Percentiles rank a stretch among this genome's conserved stretches.
Evolutionary conservation across 352 stramenopile species (phyloP).

Genomic region (Discostella stelligera): DNA sequence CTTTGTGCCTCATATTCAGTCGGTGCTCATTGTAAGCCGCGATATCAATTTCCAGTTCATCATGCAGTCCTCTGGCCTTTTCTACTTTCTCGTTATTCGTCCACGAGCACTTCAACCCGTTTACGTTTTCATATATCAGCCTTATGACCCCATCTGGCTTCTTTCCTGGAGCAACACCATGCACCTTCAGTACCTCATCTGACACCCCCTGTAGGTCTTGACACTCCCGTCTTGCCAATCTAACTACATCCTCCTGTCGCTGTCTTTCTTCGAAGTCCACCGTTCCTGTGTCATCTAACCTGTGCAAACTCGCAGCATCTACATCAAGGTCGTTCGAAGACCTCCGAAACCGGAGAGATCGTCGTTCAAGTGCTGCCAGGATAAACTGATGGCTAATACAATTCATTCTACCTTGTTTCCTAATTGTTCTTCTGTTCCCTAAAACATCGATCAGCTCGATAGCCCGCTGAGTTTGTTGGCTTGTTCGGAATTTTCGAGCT

Average conservation of each 20-base stretch:
- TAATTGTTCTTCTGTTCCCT: background rate
- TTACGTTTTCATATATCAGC: background rate
- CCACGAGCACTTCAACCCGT: background rate
- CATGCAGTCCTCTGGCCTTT: background rate
- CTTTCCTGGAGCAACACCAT: background rate
- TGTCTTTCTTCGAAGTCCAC: too few species aligned
- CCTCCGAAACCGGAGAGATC: background rate
- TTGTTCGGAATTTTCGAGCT: background rate
- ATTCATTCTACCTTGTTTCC: background rate
- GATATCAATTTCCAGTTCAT: constrained; percentile 10
- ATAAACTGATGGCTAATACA: background rate
- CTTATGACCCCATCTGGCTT: background rate
- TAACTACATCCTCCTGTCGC: too few species aligned
- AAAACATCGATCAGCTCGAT: constrained; percentile 7
- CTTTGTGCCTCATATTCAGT: background rate
- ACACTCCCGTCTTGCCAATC: too few species aligned
- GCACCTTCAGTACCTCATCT: background rate
- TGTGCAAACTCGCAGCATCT: too few species aligned
- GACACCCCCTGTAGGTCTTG: background rate
- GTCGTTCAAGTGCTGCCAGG: background rate
- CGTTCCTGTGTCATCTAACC: too few species aligned
- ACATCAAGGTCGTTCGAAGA: too few species aligned
- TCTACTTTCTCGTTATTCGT: constrained; percentile 5
- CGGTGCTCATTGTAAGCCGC: constrained; percentile 23
- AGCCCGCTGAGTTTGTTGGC: background rate